phyloP scores from a whole-genome alignment of 2,329 filamentous ascomycete species.

The Metarhizium anisopliae region DNA sequence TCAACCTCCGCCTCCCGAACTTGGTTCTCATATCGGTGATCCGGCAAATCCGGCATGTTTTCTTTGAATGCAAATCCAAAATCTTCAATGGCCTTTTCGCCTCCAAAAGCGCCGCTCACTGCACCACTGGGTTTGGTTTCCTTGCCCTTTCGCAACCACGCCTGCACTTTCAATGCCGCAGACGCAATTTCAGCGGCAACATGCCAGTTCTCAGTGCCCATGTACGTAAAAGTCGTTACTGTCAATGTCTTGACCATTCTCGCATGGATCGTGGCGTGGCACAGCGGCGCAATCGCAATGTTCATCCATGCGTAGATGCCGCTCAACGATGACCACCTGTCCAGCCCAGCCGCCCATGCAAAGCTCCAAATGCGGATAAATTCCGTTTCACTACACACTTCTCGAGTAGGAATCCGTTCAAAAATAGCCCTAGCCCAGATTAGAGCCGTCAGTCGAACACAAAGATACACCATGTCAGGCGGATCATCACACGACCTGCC shows the following conservation, averaged over 20 bases:
- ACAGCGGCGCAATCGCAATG: slow-evolving; percentile 31
- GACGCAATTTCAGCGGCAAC: slow-evolving; percentile 28
- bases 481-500: slow-evolving; percentile 10
- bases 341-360: slow-evolving; percentile 36
- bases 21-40: slow-evolving; percentile 5
- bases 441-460: slow-evolving; percentile 35
- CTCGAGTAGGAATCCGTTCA: slow-evolving; percentile 30
- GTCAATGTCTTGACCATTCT: slow-evolving; percentile 38
- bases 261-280: slow-evolving; percentile 28
- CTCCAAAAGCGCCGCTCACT: slow-evolving; percentile 12
- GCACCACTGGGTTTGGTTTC: slow-evolving; percentile 1
- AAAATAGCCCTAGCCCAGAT: slow-evolving; percentile 39
- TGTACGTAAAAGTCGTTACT: slow-evolving; percentile 32
- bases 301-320: slow-evolving; percentile 42
- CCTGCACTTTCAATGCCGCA: slow-evolving; percentile 29
- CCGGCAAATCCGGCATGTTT: slow-evolving; percentile 12
- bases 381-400: slow-evolving; percentile 28
- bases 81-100: slow-evolving; percentile 15
- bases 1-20: slow-evolving; percentile 1
- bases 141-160: slow-evolving; percentile 28
- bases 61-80: slow-evolving; percentile 18
- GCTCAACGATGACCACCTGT: slow-evolving; percentile 35
- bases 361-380: slow-evolving; percentile 36
- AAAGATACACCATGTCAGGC: slow-evolving; percentile 37
- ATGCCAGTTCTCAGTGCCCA: slow-evolving; percentile 41